phyloP scores from a whole-genome alignment of 106 monocot species.

The Triglochin maritima region DNA sequence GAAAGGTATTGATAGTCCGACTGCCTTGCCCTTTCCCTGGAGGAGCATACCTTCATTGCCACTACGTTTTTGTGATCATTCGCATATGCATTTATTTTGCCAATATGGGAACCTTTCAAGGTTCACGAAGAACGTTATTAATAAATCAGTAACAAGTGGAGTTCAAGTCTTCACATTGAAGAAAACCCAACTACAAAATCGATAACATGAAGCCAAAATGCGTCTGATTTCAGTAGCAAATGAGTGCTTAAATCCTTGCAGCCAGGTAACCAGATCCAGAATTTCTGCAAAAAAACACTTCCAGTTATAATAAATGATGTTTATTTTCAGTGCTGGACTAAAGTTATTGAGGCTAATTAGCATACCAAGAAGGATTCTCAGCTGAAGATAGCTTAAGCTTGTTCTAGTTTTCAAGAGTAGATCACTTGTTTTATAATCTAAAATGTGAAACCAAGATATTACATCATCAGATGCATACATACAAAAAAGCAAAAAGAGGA shows the following conservation, averaged over 20 bases:
- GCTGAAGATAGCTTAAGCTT: constrained; percentile 41
- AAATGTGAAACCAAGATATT: neutral
- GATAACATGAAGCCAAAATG: neutral
- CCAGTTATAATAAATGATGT: neutral
- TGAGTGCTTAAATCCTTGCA: constrained; percentile 28
- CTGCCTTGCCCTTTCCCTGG: no score
- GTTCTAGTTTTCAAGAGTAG: constrained; percentile 24
- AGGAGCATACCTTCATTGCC: no score
- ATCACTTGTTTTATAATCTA: constrained; percentile 22
- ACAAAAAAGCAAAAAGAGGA: neutral
- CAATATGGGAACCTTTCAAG: no score
- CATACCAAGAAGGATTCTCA: constrained; percentile 60
- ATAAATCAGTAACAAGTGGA: no score
- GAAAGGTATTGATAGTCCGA: no score
- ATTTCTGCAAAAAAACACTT: constrained; percentile 31
- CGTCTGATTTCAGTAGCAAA: constrained; percentile 3
- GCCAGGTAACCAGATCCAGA: constrained; percentile 32
- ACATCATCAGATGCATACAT: no score
- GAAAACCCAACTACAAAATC: no score
- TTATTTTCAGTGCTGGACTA: neutral
- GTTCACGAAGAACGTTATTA: no score
- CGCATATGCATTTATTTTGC: no score
- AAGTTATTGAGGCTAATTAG: neutral
- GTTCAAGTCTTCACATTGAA: no score
- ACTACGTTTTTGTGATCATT: no score